Base-by-base conservation (phyloP, 768 basidiomycete genomes). In the Suillus bovinus region DNA sequence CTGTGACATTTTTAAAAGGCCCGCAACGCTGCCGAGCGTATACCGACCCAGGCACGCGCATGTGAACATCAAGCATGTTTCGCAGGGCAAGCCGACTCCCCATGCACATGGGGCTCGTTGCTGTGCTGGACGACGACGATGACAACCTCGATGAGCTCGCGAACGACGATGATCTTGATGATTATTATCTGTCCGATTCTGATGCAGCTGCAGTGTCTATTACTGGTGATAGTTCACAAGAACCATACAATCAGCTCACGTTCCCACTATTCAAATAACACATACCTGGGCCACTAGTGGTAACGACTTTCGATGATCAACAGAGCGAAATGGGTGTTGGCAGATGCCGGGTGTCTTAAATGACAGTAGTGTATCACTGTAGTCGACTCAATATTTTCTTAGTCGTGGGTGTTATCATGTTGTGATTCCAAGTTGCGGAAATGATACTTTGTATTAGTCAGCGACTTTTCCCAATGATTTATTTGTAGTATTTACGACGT, bases 241-340 rank as follows among this genome's bases (percentile, higher is more conserved):
- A 67, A 20, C 11, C 55, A 10, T 69, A 69, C 41, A 60, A 68
- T 44, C 60, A 68, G 53, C 9, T 0, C 1, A 33, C 33, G 9
- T 33, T 33, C 10, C 9, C 9, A 9, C 33, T 33, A 33, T 33
- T 33, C 33, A 33, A 33, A 33, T 10, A 33, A 33, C 1, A 33
- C 33, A 9, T 33, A 33, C 33, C 33, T 33, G 33, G 33, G 33
- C 33, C 9, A 10, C 33, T 9, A 33, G 33, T 10, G 33, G 33
- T 33, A 33, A 33, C 33, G 33, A 33, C 33, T 33, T 33, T 33
- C 10, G 33, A 33, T 33, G 33, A 10, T 33, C 33, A 33, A 33
- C 33, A 33, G 33, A 33, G 10, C 9, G 10, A 10, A 33, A 2
- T 33, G 33, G 33, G 33, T 33, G 7, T 1, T 33, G 33, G 10